Conservation (phyloP, 2,329 filamentous ascomycete genomes). For the Arthroderma sp. region DNA sequence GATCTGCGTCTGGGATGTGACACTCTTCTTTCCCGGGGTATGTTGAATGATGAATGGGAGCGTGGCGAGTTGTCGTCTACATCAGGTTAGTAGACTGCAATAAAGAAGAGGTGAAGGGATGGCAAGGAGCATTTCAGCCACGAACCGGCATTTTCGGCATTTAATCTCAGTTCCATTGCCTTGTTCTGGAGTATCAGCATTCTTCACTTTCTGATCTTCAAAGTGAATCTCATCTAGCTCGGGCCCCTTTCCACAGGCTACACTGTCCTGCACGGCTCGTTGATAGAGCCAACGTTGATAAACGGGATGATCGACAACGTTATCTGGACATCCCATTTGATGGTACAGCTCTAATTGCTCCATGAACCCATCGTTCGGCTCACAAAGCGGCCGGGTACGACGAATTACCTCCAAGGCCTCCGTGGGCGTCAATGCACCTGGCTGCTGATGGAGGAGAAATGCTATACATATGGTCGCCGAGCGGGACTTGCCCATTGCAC, state of each 20-base stretch:
- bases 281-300: conserved; percentile 73
- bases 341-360: conserved; percentile 76
- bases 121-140: conserved; percentile 5
- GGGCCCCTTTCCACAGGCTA: conserved; percentile 67
- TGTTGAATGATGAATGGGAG: conserved; percentile 59
- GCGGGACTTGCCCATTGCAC: conserved; percentile 92
- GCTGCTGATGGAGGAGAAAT: conserved; percentile 57
- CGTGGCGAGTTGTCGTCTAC: conserved; percentile 45
- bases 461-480: conserved; percentile 76
- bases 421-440: conserved; percentile 45
- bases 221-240: conserved; percentile 66
- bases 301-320: conserved; percentile 54
- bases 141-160: conserved; percentile 81
- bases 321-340: conserved; percentile 66
- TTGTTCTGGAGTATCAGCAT: conserved; percentile 13
- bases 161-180: conserved; percentile 48
- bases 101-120: not conserved
- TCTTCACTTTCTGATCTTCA: conserved; percentile 38
- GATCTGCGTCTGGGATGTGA: not conserved
- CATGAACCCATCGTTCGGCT: conserved; percentile 89
- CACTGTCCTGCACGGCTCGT: conserved; percentile 52
- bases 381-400: conserved; percentile 60
- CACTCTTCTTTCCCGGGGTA: conserved; percentile 25
- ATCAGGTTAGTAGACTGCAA: not conserved
- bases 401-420: conserved; percentile 61